Base-by-base conservation (phyloP, 371 early-diverging fungal species). In the Mortierella sp. region DNA sequence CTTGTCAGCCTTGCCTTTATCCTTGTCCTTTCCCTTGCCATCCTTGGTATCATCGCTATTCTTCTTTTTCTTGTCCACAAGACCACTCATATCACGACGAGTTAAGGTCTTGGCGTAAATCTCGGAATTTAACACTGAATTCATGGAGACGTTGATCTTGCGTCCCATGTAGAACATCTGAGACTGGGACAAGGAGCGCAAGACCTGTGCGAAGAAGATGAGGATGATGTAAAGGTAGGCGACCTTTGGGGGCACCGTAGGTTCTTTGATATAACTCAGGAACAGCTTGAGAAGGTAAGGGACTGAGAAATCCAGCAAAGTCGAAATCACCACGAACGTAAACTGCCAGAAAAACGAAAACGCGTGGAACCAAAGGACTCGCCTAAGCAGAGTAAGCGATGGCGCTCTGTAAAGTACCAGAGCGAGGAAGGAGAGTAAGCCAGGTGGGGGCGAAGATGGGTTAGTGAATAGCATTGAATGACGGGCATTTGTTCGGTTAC, bases 101-200 rank as follows among this genome's bases (percentile, higher is more conserved):
- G 82, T 84, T 8, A 88, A 64, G 0, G 87, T 86, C 58, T 88
- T 88, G 57, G 83, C 81, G 48, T 88, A 88, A 18, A 88, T 82
- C 60, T 88, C 88, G 5, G 87, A 78, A 51, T 83, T 84, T 30
- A 86, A 62, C 73, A 85, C 80, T 3, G 82, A 81, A 64, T 81
- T 84, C 57, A 85, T 60, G 8, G 84, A 69, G 9, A 84, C 81
- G 56, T 86, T 82, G 23, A 83, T 64, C 47, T 84, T 69, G 70
- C 87, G 80, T 19, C 88, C 88, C 83, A 84, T 86, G 21, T 86
- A 68, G 23, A 88, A 69, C 53, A 86, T 86, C 39, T 86, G 88
- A 0, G 86, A 86, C n/a, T 85, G 85, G 9, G 84, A 78, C 28
- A 88, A 61, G 2, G 87, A 86, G 23, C 86, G 84, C 21, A 80